Percentiles rank a stretch among this genome's conserved stretches.
These are phyloP conservation scores for Chondrostereum purpureum DNA, from an alignment of 1,284 basidiomycete species.

Conservation along the genomic window DNA sequence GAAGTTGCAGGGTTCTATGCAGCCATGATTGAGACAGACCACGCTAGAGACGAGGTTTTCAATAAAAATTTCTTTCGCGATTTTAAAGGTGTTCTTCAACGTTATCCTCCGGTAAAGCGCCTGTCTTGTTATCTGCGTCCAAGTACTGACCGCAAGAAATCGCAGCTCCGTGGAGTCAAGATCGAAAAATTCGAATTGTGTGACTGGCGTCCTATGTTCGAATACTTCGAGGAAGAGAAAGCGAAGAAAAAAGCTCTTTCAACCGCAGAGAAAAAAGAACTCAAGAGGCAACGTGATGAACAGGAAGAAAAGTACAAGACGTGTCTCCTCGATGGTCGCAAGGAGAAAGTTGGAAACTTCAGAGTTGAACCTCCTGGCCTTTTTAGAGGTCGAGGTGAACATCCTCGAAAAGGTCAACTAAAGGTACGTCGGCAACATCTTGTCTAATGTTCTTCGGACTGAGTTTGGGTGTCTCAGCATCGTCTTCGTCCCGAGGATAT, in stretches of 20 bases:
- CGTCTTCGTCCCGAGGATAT: slow-evolving; percentile 92
- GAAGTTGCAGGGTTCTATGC: slow-evolving; percentile 98
- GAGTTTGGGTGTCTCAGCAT: too few relatives aligned
- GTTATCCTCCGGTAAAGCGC: slow-evolving; percentile 78
- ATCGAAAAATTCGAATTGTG: slow-evolving; percentile 79
- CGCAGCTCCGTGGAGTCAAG: slow-evolving; percentile 64
- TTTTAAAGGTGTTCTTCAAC: slow-evolving; percentile 73
- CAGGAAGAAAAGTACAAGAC: slow-evolving; percentile 81
- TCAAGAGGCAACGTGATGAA: slow-evolving; percentile 81
- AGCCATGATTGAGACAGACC: slow-evolving; percentile 89
- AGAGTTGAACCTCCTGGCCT: slow-evolving; percentile 96
- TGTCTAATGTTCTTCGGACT: neutral
- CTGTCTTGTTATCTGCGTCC: slow-evolving; percentile 8
- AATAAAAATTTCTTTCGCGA: slow-evolving; percentile 96
- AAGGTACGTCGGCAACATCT: slow-evolving; percentile 54
- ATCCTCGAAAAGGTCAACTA: slow-evolving; percentile 94
- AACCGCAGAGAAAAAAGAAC: slow-evolving; percentile 81
- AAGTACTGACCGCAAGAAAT: slow-evolving; percentile 10
- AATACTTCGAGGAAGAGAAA: slow-evolving; percentile 88
- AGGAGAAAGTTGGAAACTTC: slow-evolving; percentile 98
- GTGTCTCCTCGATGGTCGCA: slow-evolving; percentile 89
- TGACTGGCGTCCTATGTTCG: slow-evolving; percentile 94
- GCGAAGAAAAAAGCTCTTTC: slow-evolving; percentile 89
- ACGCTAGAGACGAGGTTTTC: slow-evolving; percentile 85
- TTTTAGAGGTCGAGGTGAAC: slow-evolving; percentile 96